These are phyloP conservation scores for Pseudocercospora musae DNA, from an alignment of 2,329 filamentous ascomycete species.

Conservation along the genomic window DNA sequence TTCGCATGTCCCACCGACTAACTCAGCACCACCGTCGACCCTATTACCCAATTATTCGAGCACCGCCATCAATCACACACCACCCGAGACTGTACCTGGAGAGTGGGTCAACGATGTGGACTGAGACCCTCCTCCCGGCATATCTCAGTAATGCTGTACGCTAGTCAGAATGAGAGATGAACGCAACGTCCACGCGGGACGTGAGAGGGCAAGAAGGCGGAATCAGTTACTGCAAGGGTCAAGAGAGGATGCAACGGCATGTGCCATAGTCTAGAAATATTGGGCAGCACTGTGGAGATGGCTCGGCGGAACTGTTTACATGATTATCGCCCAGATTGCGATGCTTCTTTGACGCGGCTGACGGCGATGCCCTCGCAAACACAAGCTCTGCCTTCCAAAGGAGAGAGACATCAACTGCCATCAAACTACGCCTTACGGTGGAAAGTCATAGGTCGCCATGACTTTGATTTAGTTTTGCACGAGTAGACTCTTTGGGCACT, in stretches of 20 bases:
- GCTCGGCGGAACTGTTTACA: not conserved
- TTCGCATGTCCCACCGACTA: not conserved
- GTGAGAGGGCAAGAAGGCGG: not conserved
- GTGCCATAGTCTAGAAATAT: not conserved
- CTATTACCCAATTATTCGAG: too few relatives aligned
- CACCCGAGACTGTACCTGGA: not conserved
- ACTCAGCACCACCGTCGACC: too few relatives aligned
- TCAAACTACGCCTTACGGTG: too few relatives aligned
- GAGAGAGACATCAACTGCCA: too few relatives aligned
- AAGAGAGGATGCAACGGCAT: not conserved
- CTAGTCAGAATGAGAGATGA: not conserved
- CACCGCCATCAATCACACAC: too few relatives aligned
- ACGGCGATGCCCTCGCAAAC: not conserved
- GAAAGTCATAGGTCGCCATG: too few relatives aligned
- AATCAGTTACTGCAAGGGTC: not conserved
- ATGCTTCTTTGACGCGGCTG: not conserved
- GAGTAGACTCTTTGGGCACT: too few relatives aligned
- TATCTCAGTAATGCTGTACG: not conserved
- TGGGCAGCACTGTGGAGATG: not conserved
- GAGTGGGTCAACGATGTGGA: conserved; percentile 4
- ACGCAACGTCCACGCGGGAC: not conserved
- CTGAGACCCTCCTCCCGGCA: not conserved
- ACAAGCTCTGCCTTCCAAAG: not conserved
- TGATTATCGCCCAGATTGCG: too few relatives aligned
- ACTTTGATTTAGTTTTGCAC: too few relatives aligned